These are phyloP conservation scores for Tanacetum coccineum DNA, from an alignment of 129 eudicot genomes.

Conservation along the genomic window DNA sequence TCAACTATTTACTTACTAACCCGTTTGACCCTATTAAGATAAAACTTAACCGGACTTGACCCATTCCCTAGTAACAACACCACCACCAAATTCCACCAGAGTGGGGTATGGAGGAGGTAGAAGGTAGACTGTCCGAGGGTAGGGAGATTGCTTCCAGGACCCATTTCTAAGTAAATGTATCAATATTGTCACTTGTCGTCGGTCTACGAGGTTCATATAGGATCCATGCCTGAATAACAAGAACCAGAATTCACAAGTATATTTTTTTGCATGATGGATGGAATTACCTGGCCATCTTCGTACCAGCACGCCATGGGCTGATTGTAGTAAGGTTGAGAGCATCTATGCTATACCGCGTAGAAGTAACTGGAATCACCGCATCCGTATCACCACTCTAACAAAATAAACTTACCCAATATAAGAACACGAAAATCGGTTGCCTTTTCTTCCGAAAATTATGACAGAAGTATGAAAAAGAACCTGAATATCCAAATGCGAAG, in stretches of 20 bases:
- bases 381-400: constrained; percentile 82
- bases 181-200: background rate
- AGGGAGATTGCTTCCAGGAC: no score
- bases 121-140: no score
- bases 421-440: background rate
- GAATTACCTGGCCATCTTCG: constrained; percentile 86
- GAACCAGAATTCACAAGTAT: background rate
- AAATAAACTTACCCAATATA: background rate
- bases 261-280: background rate
- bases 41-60: background rate
- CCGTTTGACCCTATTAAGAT: background rate
- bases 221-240: background rate
- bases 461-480: constrained; percentile 34
- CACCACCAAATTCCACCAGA: no score
- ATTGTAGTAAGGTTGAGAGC: constrained; percentile 76
- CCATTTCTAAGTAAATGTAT: no score
- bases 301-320: constrained; percentile 96
- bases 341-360: constrained; percentile 77
- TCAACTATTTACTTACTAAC: background rate
- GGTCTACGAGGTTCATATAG: background rate
- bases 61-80: background rate
- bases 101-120: no score
- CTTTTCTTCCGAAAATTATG: background rate
- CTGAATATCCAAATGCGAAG: constrained; percentile 93
- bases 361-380: constrained; percentile 85